Evolutionary conservation across 805 yeast genomes (phyloP), one percentile per base, ranked within the genome.

Genomic region (Pichia deserticola): DNA sequence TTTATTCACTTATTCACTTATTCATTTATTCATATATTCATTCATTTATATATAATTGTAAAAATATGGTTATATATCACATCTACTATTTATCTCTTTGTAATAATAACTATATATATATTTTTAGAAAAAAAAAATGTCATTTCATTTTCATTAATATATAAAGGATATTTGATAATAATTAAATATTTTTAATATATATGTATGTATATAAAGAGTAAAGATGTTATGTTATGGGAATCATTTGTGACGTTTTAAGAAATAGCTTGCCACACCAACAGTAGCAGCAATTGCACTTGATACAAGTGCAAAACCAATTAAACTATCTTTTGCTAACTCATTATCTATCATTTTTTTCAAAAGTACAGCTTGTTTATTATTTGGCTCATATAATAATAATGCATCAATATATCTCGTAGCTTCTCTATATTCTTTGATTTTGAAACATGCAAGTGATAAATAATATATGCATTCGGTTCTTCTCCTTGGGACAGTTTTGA

Each of bases 381-480:
- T 84, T 0, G 97, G 97, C 66, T 95, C 99, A 55, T 82, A 81
- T 42, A 74, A 72, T 40, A 87, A 71, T 55, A 93, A 68, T 1
- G 86, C 78, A 51, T 90, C 96, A 5, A 88, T 79, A 64, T 92
- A 93, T 56, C 92, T 72, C 58, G 93, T 80, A 4, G 97, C 89
- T 62, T 88, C 86, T 37, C 84, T 70, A 62, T 83, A 89, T 61
- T 93, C 97, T 10, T 95, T 95, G 7, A 89, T 71, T 65, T 92
- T 92, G 66, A 76, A 90, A 47, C 93, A 83, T 0, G 97, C 98
- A 44, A 93, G 72, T 5, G 95, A 78, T 52, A 93, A 70, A 65
- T 93, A 93, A 62, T 89, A 93, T 36, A 93, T 73, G 51, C 95
- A 84, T 64, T 93, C 99, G 50, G 97, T 74, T 59, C 97, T 78